Evolutionary conservation across 2,329 filamentous ascomycete species (phyloP).

Genomic region (Cercospora zeina): DNA sequence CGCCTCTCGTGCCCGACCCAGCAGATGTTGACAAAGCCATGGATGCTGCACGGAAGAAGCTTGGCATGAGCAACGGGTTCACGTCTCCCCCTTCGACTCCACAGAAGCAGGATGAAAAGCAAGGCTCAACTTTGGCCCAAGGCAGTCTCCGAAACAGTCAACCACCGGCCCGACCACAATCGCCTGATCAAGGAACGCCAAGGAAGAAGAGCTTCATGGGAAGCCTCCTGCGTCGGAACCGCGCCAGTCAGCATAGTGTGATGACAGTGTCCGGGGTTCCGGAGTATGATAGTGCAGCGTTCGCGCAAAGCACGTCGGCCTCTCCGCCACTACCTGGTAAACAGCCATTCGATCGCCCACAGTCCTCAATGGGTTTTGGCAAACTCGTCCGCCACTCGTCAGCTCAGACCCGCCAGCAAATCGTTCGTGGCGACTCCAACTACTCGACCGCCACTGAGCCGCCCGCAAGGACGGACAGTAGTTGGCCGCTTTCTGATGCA

Average conservation of each 20-base stretch:
- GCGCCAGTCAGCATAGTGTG: conserved; percentile 34
- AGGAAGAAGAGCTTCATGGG: conserved; percentile 40
- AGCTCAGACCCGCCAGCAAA: conserved; percentile 22
- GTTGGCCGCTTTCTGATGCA: conserved; percentile 50
- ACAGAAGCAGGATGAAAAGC: conserved; percentile 27
- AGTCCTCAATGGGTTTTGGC: conserved; percentile 47
- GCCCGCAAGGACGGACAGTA: conserved; percentile 31
- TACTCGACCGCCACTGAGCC: conserved; percentile 34
- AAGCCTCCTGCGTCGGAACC: conserved; percentile 40
- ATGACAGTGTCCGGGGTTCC: conserved; percentile 21
- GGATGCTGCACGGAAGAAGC: conserved; percentile 38
- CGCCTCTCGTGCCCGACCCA: conserved; percentile 37
- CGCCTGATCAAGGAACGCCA: conserved; percentile 25
- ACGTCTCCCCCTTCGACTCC: conserved; percentile 16
- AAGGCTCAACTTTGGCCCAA: conserved; percentile 40
- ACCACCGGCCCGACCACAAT: conserved; percentile 51
- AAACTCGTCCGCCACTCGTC: conserved; percentile 40
- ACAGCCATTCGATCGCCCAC: conserved; percentile 54
- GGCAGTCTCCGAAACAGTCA: conserved; percentile 43
- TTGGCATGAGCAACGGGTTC: conserved; percentile 32
- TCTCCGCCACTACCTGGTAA: conserved; percentile 17
- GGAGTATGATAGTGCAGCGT: conserved; percentile 10
- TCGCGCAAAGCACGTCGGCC: conserved; percentile 5
- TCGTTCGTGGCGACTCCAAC: conserved; percentile 31
- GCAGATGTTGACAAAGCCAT: conserved; percentile 44